A percentile compares a stretch with the other conserved stretches of the same genome.
These are phyloP conservation scores for Plasmodium chabaudi DNA, from an alignment of 169 alveolate species.

Conservation along the genomic window DNA sequence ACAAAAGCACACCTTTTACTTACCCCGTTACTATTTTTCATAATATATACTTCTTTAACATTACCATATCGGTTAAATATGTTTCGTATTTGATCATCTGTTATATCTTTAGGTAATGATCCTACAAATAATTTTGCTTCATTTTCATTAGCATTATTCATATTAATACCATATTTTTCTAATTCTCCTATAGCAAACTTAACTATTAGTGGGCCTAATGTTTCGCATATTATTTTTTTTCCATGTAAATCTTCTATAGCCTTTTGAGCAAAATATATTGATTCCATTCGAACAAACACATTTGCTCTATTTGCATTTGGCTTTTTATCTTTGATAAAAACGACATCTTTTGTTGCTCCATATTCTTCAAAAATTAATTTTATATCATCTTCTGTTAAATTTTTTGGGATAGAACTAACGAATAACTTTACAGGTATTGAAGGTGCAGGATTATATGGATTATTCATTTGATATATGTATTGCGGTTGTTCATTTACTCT, in stretches of 20 bases:
- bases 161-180: slow-evolving; percentile 87
- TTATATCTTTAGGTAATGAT: slow-evolving; percentile 87
- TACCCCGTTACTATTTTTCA: slow-evolving; percentile 89
- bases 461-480: slow-evolving; percentile 49
- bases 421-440: slow-evolving; percentile 90
- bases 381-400: slow-evolving; percentile 87
- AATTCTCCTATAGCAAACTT: slow-evolving; percentile 92
- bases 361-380: slow-evolving; percentile 86
- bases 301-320: slow-evolving; percentile 88
- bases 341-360: slow-evolving; percentile 90
- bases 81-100: slow-evolving; percentile 87
- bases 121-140: slow-evolving; percentile 93
- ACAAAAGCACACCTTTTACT: slow-evolving; percentile 93
- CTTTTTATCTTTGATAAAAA: slow-evolving; percentile 86
- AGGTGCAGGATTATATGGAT: slow-evolving; percentile 91
- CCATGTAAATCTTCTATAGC: slow-evolving; percentile 90
- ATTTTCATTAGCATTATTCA: slow-evolving; percentile 86
- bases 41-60: slow-evolving; percentile 89
- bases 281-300: slow-evolving; percentile 88
- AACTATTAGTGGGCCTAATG: slow-evolving; percentile 89
- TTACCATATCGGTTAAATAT: slow-evolving; percentile 88
- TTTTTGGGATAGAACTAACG: slow-evolving; percentile 90
- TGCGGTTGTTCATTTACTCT: slow-evolving; percentile 38
- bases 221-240: slow-evolving; percentile 83
- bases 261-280: slow-evolving; percentile 91